Evolutionary conservation across 2,329 filamentous ascomycete species (phyloP), one percentile per base, ranked within the genome.

Genomic region (Lachnellula arida): DNA sequence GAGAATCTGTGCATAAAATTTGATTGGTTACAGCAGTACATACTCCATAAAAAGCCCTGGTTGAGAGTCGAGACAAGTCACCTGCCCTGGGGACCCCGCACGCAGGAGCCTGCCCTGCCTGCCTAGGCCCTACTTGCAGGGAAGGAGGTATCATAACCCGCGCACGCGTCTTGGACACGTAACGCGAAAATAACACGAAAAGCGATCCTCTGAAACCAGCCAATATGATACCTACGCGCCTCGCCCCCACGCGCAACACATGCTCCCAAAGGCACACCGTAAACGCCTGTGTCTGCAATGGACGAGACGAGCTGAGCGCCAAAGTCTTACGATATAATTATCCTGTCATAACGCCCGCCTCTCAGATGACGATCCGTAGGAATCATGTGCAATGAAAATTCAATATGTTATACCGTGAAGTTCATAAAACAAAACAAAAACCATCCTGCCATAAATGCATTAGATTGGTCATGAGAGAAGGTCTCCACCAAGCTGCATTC

Each of bases 401-500:
- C 37, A 46, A 28, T 25, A 25, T 46, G 12, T 23, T 46, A 22
- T n/a, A 46, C 23, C 42, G 19, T 23, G 19, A 22, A 15, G 42
- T 15, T 32, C 23, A 46, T 46, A 28, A n/a, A 15, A 46, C 4
- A 17, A 17, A 28, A 11, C n/a, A 22, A 46, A 14, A 15, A 46
- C 15, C 9, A 46, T 11, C 12, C 5, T 28, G 23, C 35, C 52
- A 28, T 54, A 49, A 44, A 54, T 40, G 19, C 44, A 5, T 32
- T 4, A 15, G 28, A 7, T n/a, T 8, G 19, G 6, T 68, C 61
- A 82, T 58, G 77, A 78, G 46, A 80, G 74, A 42, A 88, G 75
- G 67, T 86, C 83, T 51, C 84, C 85, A 19, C 85, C 85, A 14
- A 88, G 75, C 63, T 87, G 83, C 75, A 88, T 79, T 35, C 82